Evolutionary conservation across 2,329 filamentous ascomycete species (phyloP).

Genomic region (Fusarium floridanum): DNA sequence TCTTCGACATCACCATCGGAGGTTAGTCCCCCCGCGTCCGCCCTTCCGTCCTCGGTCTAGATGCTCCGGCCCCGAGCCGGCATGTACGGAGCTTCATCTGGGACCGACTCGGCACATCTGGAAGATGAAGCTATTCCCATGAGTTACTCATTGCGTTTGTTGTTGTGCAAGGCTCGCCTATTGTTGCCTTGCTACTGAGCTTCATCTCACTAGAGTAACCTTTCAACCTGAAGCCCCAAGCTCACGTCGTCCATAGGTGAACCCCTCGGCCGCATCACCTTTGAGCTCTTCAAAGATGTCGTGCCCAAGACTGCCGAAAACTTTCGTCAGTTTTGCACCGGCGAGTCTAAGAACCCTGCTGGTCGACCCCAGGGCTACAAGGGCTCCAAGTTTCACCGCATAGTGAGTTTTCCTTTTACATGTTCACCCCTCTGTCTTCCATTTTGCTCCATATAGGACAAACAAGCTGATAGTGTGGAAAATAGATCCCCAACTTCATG

Average conservation of each 20-base stretch:
- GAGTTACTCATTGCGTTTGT: neutral
- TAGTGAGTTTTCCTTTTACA: slow-evolving; percentile 69
- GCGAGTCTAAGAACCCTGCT: slow-evolving; percentile 83
- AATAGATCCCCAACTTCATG: slow-evolving; percentile 94
- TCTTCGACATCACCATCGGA: slow-evolving; percentile 85
- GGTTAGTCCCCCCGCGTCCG: slow-evolving; percentile 59
- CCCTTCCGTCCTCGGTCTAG: neutral
- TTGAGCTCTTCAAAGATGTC: slow-evolving; percentile 88
- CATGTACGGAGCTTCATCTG: neutral
- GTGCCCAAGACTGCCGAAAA: slow-evolving; percentile 94
- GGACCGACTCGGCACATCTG: neutral
- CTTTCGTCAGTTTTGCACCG: slow-evolving; percentile 97
- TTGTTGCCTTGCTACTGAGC: neutral
- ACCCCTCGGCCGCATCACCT: slow-evolving; percentile 86
- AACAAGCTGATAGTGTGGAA: slow-evolving; percentile 13
- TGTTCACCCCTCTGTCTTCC: neutral
- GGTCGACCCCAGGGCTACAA: slow-evolving; percentile 94
- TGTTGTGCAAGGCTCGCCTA: neutral
- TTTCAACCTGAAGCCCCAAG: neutral
- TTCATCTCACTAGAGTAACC: neutral
- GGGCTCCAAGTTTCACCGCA: slow-evolving; percentile 91
- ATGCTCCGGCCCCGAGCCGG: slow-evolving; percentile 8
- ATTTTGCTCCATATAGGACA: neutral
- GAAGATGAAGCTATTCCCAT: slow-evolving; percentile 39
- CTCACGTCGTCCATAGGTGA: slow-evolving; percentile 70